phyloP scores from a whole-genome alignment of 176 grass and related monocot genomes.

The Alloteropsis semialata region DNA sequence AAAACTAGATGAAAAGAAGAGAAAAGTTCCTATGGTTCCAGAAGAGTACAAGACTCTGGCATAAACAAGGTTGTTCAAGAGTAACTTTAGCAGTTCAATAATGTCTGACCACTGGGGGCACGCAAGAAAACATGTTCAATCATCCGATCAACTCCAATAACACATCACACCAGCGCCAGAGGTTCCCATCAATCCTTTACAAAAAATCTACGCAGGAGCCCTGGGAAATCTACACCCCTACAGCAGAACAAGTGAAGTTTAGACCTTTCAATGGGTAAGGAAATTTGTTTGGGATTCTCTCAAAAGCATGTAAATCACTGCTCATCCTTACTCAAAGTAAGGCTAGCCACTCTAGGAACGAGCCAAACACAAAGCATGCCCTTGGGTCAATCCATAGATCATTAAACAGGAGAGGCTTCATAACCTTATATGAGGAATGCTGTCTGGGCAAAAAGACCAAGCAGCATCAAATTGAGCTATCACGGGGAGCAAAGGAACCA shows the following conservation, averaged over 20 bases:
- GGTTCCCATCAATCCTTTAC: background rate
- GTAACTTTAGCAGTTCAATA: background rate
- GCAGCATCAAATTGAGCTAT: background rate
- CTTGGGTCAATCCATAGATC: background rate
- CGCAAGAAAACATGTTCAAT: background rate
- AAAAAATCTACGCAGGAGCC: background rate
- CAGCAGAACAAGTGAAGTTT: background rate
- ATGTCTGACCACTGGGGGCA: background rate
- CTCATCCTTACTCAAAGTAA: background rate
- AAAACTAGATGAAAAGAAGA: background rate
- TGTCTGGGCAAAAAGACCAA: background rate
- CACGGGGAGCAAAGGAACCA: background rate
- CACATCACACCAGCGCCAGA: background rate
- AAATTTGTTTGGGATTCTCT: background rate
- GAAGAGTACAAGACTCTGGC: background rate
- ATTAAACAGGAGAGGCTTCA: background rate
- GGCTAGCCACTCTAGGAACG: background rate
- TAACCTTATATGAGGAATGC: background rate
- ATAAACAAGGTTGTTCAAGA: background rate
- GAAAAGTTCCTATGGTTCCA: background rate
- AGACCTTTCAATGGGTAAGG: background rate
- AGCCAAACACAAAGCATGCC: background rate
- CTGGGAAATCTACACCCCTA: background rate
- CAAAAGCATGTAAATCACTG: background rate
- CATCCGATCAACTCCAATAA: background rate